Evolutionary conservation across 2,329 filamentous ascomycete genomes (phyloP).

Genomic region (Metarhizium album): DNA sequence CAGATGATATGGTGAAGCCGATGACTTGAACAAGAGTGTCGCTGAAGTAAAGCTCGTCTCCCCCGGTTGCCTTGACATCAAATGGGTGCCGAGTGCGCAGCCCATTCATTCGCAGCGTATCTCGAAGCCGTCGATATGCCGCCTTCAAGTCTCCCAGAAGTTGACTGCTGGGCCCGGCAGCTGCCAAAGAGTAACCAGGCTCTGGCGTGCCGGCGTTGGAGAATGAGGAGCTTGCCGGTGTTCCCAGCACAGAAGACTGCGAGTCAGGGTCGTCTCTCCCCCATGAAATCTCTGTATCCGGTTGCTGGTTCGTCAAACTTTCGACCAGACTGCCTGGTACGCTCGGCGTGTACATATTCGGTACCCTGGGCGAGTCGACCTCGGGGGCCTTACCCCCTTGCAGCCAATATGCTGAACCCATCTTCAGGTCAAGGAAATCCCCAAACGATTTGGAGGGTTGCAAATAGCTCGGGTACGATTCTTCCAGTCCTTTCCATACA

Average conservation of each 20-base stretch:
- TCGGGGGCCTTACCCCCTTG: constrained; percentile 28
- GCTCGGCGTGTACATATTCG: constrained; percentile 24
- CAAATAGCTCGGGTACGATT: constrained; percentile 67
- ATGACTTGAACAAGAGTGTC: constrained; percentile 57
- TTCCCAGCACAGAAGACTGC: constrained; percentile 22
- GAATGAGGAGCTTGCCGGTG: constrained; percentile 32
- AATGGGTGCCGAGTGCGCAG: constrained; percentile 31
- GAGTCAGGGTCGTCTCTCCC: constrained; percentile 22
- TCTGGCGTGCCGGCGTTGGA: constrained; percentile 22
- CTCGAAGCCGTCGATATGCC: constrained; percentile 49
- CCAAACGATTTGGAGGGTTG: constrained; percentile 50
- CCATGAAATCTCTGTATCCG: constrained; percentile 32
- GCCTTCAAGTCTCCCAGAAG: constrained; percentile 44
- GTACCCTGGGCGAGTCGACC: constrained; percentile 18
- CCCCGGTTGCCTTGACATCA: constrained; percentile 17
- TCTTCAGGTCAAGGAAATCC: constrained; percentile 54
- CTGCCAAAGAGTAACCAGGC: constrained; percentile 8
- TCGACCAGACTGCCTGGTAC: constrained; percentile 27
- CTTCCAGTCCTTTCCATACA: constrained; percentile 86
- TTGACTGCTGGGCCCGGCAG: constrained; percentile 6
- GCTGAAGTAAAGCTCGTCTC: constrained; percentile 38
- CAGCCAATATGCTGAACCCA: constrained; percentile 34
- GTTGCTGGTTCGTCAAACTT: constrained; percentile 24
- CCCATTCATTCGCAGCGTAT: constrained; percentile 46
- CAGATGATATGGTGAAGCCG: constrained; percentile 75